phyloP scores from a whole-genome alignment of 495 filamentous ascomycete genomes.

The Penicillium dipodomyicola region DNA sequence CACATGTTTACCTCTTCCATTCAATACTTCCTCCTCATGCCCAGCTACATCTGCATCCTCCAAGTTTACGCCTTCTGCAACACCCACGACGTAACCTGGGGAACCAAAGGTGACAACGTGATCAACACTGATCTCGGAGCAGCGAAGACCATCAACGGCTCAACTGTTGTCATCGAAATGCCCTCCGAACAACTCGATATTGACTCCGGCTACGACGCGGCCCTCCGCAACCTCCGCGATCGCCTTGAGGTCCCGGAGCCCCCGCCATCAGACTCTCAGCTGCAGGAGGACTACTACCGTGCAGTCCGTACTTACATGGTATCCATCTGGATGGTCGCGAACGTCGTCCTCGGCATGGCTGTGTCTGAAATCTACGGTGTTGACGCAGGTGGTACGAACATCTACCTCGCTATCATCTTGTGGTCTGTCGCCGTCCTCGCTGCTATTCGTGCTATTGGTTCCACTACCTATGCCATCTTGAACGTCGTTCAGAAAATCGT shows the following conservation, averaged over 20 bases:
- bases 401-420: conserved; percentile 88
- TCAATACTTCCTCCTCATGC: conserved; percentile 94
- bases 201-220: conserved; percentile 95
- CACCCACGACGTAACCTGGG: conserved; percentile 98
- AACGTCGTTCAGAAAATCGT: conserved; percentile 80
- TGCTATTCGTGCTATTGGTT: conserved; percentile 77
- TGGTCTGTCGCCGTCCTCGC: conserved; percentile 89
- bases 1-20: conserved; percentile 93
- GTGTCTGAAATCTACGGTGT: conserved; percentile 82
- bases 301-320: conserved; percentile 99
- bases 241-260: conserved; percentile 73
- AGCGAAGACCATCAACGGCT: conserved; percentile 65
- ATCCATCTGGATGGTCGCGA: conserved; percentile 89
- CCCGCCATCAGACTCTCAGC: conserved; percentile 66
- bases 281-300: conserved; percentile 98
- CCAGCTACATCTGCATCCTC: conserved; percentile 91
- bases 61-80: conserved; percentile 99
- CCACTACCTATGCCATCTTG: conserved; percentile 76
- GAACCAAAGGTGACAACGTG: conserved; percentile 97
- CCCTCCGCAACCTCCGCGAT: conserved; percentile 92
- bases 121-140: conserved; percentile 87
- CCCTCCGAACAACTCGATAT: conserved; percentile 97
- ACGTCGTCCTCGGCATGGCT: conserved; percentile 89
- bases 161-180: conserved; percentile 84
- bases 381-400: conserved; percentile 68